phyloP scores from a whole-genome alignment of 768 basidiomycete genomes.

The Krasilnikovozyma curviuscula region DNA sequence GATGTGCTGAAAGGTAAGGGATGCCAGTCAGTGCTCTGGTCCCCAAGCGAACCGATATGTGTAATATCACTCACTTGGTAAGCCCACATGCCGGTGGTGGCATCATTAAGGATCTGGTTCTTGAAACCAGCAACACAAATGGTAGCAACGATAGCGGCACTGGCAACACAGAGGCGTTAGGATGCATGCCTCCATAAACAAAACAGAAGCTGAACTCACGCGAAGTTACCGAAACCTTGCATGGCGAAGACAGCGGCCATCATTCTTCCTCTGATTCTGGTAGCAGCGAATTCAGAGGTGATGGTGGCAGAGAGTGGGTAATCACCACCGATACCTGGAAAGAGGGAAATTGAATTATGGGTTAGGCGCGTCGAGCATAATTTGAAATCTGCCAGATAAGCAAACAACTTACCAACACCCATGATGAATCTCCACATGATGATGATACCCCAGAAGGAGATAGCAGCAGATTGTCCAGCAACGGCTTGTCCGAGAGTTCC shows the following conservation, averaged over 20 bases:
- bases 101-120: constrained; percentile 34
- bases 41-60: too few species aligned
- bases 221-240: constrained; percentile 74
- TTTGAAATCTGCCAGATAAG: not conserved
- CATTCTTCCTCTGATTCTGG: constrained; percentile 55
- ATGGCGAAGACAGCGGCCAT: constrained; percentile 75
- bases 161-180: constrained; percentile 24
- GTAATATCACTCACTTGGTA: too few species aligned
- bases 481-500: constrained; percentile 63
- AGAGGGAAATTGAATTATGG: too few species aligned
- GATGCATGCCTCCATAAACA: constrained; percentile 17
- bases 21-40: too few species aligned
- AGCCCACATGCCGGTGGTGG: too few species aligned
- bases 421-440: constrained; percentile 68
- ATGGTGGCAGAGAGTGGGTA: constrained; percentile 74
- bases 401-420: constrained; percentile 24
- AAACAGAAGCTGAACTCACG: constrained; percentile 23
- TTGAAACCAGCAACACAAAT: constrained; percentile 53
- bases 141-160: constrained; percentile 46
- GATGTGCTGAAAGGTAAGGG: too few species aligned
- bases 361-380: constrained; percentile 43
- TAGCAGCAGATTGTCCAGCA: constrained; percentile 44
- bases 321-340: constrained; percentile 60
- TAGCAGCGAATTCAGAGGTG: constrained; percentile 66
- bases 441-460: constrained; percentile 53